Evolutionary conservation across 2,329 filamentous ascomycete genomes (phyloP).

Genomic region (Colletotrichum sp.): DNA sequence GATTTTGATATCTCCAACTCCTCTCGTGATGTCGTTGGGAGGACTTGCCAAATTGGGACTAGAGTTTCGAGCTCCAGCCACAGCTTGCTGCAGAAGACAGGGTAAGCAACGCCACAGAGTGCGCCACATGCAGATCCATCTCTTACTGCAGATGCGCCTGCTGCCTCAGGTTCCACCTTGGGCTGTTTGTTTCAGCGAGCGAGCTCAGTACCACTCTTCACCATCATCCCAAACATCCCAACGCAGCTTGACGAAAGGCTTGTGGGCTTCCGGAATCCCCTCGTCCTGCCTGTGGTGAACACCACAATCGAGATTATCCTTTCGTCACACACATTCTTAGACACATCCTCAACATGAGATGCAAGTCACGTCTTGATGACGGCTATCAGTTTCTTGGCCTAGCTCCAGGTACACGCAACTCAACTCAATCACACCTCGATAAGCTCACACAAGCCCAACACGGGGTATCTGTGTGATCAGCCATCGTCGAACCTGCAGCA

Average conservation of each 20-base stretch:
- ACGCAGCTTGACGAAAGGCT: background rate
- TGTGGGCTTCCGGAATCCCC: background rate
- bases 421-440: background rate
- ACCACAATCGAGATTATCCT: background rate
- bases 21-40: conserved; percentile 18
- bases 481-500: background rate
- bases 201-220: background rate
- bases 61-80: conserved; percentile 16
- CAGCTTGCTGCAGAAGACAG: background rate
- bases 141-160: background rate
- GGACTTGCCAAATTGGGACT: conserved; percentile 20
- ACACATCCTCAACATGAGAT: background rate
- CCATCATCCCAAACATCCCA: background rate
- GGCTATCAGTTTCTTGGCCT: background rate
- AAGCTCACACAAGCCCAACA: conserved; percentile 4
- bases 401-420: background rate
- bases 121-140: background rate
- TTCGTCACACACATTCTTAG: background rate
- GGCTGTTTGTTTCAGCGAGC: conserved; percentile 2
- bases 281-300: background rate
- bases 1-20: conserved; percentile 10
- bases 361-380: background rate
- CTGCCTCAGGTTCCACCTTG: background rate
- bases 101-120: background rate
- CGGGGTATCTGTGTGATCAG: background rate